Evolutionary conservation across 352 stramenopile genomes (phyloP), one percentile per base, ranked within the genome.

Genomic region (Globisporangium yorkense): DNA sequence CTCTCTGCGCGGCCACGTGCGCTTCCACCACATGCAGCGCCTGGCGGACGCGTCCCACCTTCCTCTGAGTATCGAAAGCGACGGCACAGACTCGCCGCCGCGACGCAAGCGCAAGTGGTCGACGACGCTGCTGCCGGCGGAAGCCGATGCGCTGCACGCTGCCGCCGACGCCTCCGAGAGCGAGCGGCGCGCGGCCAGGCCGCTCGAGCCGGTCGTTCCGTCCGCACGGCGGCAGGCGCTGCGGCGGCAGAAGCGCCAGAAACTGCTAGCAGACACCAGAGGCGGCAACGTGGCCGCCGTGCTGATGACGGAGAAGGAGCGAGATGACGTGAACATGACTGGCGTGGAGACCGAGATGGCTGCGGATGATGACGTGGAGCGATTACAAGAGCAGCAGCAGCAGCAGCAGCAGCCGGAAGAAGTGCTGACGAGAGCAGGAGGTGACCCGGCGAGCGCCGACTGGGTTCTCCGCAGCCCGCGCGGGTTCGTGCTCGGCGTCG

Each of bases 71-170:
- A 16, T 33, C 12, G 48, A 5, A n/a, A 44, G 24, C 55, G 40
- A 56, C 41, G 39, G 51, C 13, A 39, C 53, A 1, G 43, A 27
- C 15, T 56, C 59, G 3, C 54, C 52, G 15, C 33, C 45, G 3
- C 54, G 76, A 12, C 71, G 75, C n/a, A 85, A 88, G 54, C 78
- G 83, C 37, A 89, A 88, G 59, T 91, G 81, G 81, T 76, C 77
- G 13, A 91, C 81, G 16, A 91, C 81, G 13, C 65, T 91, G 27
- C 46, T 16, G 49, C 57, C 62, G 31, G 45, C 54, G 1, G 52
- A 62, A 35, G 39, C 9, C 33, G 45, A 54, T 5, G 46, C n/a
- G n/a, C n/a, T 49, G n/a, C 6, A 47, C 55, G 29, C 37, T 58
- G 27, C 56, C 35, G 35, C 35, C 9, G 27, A 9, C 24, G 7